Percentiles rank a stretch among this genome's conserved stretches.
Conservation (phyloP, 73 alveolate genomes). For the Breviolum minutum region DNA sequence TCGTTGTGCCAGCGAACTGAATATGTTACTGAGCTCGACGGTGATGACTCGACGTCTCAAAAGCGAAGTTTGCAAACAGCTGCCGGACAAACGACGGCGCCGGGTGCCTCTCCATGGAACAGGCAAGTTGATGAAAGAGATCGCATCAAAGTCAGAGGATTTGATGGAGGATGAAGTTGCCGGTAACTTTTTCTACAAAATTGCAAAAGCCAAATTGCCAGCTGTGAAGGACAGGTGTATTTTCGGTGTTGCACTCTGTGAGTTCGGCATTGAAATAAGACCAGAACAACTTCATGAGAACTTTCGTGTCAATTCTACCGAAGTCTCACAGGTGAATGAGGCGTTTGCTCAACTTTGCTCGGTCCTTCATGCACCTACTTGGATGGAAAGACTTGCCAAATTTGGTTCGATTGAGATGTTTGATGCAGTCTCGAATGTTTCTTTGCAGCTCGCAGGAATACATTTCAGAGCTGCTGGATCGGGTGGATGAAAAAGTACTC, state of each 20-base stretch:
- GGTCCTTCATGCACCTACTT: too few relatives aligned
- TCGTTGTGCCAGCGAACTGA: neutral
- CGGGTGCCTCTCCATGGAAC: constrained; percentile 16
- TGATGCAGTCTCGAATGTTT: neutral
- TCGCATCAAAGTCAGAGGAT: neutral
- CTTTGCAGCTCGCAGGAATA: neutral
- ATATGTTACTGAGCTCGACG: constrained; percentile 12
- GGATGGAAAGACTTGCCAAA: too few relatives aligned
- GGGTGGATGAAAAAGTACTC: constrained; percentile 28
- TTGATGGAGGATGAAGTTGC: neutral
- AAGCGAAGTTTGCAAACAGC: constrained; percentile 20
- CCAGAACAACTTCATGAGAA: too few relatives aligned
- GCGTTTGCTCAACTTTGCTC: too few relatives aligned
- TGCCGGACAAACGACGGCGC: constrained; percentile 21
- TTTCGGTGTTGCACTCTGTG: too few relatives aligned
- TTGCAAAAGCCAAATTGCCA: constrained; percentile 19
- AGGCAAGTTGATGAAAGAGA: neutral
- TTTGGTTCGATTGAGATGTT: too few relatives aligned
- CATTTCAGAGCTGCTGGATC: constrained; percentile 24
- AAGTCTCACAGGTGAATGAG: too few relatives aligned
- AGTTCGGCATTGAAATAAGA: too few relatives aligned
- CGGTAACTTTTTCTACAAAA: neutral
- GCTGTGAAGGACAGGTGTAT: constrained; percentile 16
- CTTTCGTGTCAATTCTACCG: too few relatives aligned
- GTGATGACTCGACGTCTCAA: constrained; percentile 36